These are phyloP conservation scores for Kalaharituber pfeilii DNA, from an alignment of 2,329 filamentous ascomycete species.

Conservation along the genomic window DNA sequence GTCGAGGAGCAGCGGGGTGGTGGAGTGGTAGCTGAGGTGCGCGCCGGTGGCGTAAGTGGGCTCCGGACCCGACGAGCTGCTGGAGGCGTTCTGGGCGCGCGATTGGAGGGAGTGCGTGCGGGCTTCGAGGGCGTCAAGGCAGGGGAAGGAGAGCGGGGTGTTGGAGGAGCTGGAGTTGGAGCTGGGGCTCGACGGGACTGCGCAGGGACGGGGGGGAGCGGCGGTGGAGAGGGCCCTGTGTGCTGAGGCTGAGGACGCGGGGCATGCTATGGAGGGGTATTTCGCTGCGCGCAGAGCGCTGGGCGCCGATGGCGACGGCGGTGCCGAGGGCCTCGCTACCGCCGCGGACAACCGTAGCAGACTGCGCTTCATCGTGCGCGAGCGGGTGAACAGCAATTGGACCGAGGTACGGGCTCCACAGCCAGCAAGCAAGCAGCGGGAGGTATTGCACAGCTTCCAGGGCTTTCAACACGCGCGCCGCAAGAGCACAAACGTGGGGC, in stretches of 20 bases:
- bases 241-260: not conserved
- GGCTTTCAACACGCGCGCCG: too few relatives aligned
- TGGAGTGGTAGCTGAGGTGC: slow-evolving; percentile 60
- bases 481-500: too few relatives aligned
- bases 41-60: slow-evolving; percentile 83
- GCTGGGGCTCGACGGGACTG: too few relatives aligned
- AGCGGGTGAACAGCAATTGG: too few relatives aligned
- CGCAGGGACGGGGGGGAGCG: not conserved
- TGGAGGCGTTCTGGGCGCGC: slow-evolving; percentile 3
- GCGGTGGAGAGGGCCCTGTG: not conserved
- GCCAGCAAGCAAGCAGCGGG: too few relatives aligned
- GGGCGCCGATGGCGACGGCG: too few relatives aligned
- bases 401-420: too few relatives aligned
- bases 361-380: not conserved
- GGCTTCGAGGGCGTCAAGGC: slow-evolving; percentile 66
- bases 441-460: too few relatives aligned
- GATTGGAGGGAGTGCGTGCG: slow-evolving; percentile 57
- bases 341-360: not conserved
- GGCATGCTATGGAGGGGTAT: too few relatives aligned
- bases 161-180: slow-evolving; percentile 42
- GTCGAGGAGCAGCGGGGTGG: slow-evolving; percentile 63
- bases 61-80: slow-evolving; percentile 57
- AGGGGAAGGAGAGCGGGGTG: slow-evolving; percentile 75
- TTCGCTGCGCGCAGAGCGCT: too few relatives aligned
- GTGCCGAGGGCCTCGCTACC: too few relatives aligned